Evolutionary conservation across 148 eudicot genomes (phyloP), one percentile per base, ranked within the genome.

Genomic region (Rhododendron ferrugineum): DNA sequence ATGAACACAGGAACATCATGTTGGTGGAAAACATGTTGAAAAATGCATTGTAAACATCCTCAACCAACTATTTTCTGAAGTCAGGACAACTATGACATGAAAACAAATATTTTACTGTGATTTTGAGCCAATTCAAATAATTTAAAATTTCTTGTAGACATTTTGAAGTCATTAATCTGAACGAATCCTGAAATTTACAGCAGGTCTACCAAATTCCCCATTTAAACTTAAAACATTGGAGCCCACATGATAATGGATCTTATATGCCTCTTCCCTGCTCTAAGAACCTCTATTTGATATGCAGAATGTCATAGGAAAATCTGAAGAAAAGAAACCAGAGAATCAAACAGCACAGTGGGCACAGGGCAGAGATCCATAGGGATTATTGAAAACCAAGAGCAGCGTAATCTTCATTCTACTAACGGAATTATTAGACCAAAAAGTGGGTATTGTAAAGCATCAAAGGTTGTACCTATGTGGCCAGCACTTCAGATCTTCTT

Each of bases 401-500:
- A 81, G 58, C 13, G 1, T 14, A 14, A 11, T 22, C 30, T 81
- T 58, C 32, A 58, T 56, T 70, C 58, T 46, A 70, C 30, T 5
- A 68, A 10, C 47, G 30, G 28, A 64, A 26, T 30, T 83, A 47
- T 20, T 36, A 6, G 34, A 76, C 1, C 11, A 64, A 26, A 76
- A 36, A 23, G 14, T 76, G 64, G 76, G 66, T 70, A 79, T n/a
- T 18, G 49, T n/a, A 85, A 66, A 83, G 50, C 32, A 72, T 68
- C 75, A 16, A 81, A 66, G 62, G 74, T 11, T 64, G 78, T 83
- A 96, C 99, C 95, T 90, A 85, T 96, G 90, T 13, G 97, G 99
- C 96, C 98, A 97, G 86, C 86, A 88, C 90, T 92, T 97, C 32
- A 94, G 94, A 89, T 97, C 98, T 73, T 93, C 98, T 30, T 92